A percentile compares a stretch with the other conserved stretches of the same genome.
Evolutionary conservation across 192 early-diverging fungal genomes (phyloP).

Genomic region (Neocallimastix lanati): DNA sequence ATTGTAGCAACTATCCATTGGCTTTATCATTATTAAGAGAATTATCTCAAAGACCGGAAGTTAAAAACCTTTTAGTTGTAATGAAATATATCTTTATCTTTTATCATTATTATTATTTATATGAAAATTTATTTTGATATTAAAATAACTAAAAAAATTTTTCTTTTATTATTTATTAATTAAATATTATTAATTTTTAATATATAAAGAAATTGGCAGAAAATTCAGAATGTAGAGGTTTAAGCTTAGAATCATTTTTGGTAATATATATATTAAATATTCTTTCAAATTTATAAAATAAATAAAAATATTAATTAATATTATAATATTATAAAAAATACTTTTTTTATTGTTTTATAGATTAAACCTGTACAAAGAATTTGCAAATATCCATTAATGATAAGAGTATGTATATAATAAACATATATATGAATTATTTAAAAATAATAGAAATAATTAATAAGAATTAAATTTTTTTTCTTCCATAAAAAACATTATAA

Average conservation of each 20-base stretch:
- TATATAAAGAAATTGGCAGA: slow-evolving; percentile 23
- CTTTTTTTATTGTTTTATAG: too few relatives aligned
- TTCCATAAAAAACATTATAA: too few relatives aligned
- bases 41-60: not conserved
- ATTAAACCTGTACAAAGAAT: slow-evolving; percentile 41
- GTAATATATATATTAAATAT: slow-evolving; percentile 2
- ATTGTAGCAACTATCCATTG: not conserved
- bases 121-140: too few relatives aligned
- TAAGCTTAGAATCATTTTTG: slow-evolving; percentile 36
- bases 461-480: too few relatives aligned
- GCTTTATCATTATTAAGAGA: not conserved
- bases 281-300: too few relatives aligned
- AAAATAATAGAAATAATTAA: too few relatives aligned
- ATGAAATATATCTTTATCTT: not conserved
- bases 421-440: too few relatives aligned
- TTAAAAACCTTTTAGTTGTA: not conserved
- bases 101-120: not conserved
- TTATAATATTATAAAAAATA: not conserved
- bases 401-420: not conserved
- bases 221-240: slow-evolving; percentile 19
- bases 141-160: too few relatives aligned
- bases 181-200: slow-evolving; percentile 20
- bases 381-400: slow-evolving; percentile 20
- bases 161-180: slow-evolving; percentile 2
- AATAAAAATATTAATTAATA: not conserved